A percentile compares a stretch with the other conserved stretches of the same genome.
Evolutionary conservation across 306 rosid genomes (phyloP).

Genomic region (Benincasa hispida): DNA sequence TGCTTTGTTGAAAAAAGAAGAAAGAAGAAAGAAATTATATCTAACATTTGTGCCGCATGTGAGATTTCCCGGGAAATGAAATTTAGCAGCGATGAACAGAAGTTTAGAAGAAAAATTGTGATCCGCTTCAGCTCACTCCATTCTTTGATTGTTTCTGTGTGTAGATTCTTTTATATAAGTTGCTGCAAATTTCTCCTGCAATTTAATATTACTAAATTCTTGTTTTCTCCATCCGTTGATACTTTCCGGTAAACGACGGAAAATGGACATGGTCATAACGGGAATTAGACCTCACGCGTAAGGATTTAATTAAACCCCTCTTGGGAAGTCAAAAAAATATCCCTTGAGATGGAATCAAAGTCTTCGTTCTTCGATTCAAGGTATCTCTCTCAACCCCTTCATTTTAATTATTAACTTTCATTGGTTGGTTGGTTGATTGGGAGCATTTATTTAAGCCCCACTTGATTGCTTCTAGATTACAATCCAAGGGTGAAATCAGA

Average conservation of each 20-base stretch:
- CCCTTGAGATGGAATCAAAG: neutral
- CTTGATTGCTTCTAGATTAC: slow-evolving; percentile 6
- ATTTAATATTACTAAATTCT: neutral
- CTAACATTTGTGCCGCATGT: too few species aligned
- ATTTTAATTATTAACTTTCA: neutral
- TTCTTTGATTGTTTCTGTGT: neutral
- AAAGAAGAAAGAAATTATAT: too few species aligned
- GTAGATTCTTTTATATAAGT: neutral
- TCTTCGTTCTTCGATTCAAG: neutral
- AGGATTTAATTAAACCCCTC: neutral
- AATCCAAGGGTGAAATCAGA: neutral
- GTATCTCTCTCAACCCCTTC: neutral
- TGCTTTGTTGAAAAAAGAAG: too few species aligned
- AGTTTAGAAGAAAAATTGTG: neutral
- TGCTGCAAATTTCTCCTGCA: neutral
- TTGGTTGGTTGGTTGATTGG: neutral
- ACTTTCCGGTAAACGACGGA: neutral
- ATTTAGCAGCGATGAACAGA: neutral
- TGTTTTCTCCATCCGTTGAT: neutral
- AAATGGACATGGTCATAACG: neutral
- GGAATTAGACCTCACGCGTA: slow-evolving; percentile 33
- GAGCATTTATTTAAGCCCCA: neutral
- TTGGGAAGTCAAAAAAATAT: neutral
- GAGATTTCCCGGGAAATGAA: slow-evolving; percentile 6
- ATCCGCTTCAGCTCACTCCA: neutral